Evolutionary conservation across 2,329 filamentous ascomycete genomes (phyloP).

Genomic region (Blastomyces gilchristii): DNA sequence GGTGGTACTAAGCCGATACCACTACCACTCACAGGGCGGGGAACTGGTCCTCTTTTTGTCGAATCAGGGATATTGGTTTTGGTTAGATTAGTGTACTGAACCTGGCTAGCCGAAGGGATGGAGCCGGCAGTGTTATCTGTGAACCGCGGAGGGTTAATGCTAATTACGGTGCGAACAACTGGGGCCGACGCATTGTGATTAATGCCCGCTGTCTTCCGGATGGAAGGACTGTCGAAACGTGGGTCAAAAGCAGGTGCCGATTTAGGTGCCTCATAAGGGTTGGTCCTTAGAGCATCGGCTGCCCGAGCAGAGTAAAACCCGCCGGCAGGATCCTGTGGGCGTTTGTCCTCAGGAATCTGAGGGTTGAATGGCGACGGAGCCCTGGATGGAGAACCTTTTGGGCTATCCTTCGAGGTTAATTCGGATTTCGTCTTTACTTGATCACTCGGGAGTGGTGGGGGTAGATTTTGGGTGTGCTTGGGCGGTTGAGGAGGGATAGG

Average conservation of each 20-base stretch:
- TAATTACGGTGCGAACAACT: conserved; percentile 40
- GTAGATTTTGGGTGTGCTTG: conserved; percentile 16
- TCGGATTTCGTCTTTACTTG: conserved; percentile 17
- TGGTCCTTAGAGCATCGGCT: conserved; percentile 47
- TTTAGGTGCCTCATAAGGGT: conserved; percentile 34
- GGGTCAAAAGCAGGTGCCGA: conserved; percentile 56
- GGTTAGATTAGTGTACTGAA: neutral
- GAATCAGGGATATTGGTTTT: conserved; percentile 19
- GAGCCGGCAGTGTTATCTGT: conserved; percentile 12
- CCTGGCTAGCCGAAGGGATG: conserved; percentile 1
- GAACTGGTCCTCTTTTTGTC: conserved; percentile 4
- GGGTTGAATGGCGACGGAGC: conserved; percentile 23
- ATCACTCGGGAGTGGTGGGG: conserved; percentile 16
- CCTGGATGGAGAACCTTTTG: conserved; percentile 10
- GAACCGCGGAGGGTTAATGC: conserved; percentile 11
- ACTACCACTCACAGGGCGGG: neutral
- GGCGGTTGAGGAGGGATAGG: conserved; percentile 16
- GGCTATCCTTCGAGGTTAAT: conserved; percentile 8
- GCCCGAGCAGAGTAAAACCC: conserved; percentile 64
- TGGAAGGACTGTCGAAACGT: conserved; percentile 68
- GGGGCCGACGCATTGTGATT: conserved; percentile 72
- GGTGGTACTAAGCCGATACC: conserved; percentile 3
- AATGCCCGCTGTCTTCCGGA: conserved; percentile 77
- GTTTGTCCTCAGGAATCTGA: conserved; percentile 18
- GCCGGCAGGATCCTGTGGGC: conserved; percentile 33